phyloP scores from a whole-genome alignment of 306 rosid genomes.

The Styphnolobium japonicum region DNA sequence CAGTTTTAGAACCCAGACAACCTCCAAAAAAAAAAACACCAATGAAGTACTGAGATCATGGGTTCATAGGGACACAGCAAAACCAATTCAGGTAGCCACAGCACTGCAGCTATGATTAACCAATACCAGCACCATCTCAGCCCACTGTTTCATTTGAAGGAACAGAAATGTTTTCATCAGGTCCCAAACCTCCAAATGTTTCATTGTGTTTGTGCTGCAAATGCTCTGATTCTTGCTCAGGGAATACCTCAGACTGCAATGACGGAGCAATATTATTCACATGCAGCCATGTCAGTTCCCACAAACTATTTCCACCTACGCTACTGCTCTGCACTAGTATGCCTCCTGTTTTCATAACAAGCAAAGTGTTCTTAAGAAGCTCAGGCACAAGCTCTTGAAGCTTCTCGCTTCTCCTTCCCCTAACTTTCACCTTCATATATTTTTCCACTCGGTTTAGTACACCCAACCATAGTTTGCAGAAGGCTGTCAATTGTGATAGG shows the following conservation, averaged over 20 bases:
- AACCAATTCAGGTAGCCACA: slow-evolving; percentile 27
- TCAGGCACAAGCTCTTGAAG: slow-evolving; percentile 86
- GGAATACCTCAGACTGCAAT: slow-evolving; percentile 81
- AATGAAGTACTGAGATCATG: slow-evolving; percentile 32
- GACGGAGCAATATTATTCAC: slow-evolving; percentile 65
- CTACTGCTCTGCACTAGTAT: slow-evolving; percentile 58
- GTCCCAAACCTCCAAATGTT: slow-evolving; percentile 35
- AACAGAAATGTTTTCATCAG: slow-evolving; percentile 39
- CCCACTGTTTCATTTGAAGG: slow-evolving; percentile 42
- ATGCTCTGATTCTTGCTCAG: slow-evolving; percentile 55
- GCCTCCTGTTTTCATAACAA: slow-evolving; percentile 68
- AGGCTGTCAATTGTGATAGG: slow-evolving; percentile 57
- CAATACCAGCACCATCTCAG: slow-evolving; percentile 44
- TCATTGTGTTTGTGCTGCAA: slow-evolving; percentile 41
- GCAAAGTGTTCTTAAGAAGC: slow-evolving; percentile 80
- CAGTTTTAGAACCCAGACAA: slow-evolving; percentile 32
- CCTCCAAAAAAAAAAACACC: slow-evolving; percentile 31
- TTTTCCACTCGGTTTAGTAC: slow-evolving; percentile 69
- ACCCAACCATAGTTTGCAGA: slow-evolving; percentile 83
- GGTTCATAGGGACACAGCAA: slow-evolving; percentile 32
- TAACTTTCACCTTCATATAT: slow-evolving; percentile 67
- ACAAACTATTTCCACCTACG: slow-evolving; percentile 63
- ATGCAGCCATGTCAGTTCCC: slow-evolving; percentile 84
- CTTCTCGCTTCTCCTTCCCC: slow-evolving; percentile 83
- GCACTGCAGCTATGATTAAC: slow-evolving; percentile 38